Base-by-base conservation (phyloP, 2,329 filamentous ascomycete genomes). In the Penicillium hordei region DNA sequence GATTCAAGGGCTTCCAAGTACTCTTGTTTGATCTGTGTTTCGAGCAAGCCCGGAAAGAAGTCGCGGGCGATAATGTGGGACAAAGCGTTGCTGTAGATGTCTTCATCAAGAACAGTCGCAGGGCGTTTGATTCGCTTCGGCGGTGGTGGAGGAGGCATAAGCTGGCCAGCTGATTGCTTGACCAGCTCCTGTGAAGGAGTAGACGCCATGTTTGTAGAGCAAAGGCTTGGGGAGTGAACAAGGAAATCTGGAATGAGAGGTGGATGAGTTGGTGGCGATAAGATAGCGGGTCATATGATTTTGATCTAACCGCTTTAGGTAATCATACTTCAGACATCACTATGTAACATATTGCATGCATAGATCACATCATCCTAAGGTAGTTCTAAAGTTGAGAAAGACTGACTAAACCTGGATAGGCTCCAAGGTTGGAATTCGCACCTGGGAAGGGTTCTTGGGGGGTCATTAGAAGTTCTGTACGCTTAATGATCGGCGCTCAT, bases 11-110 rank as follows among this genome's bases (percentile, higher is more conserved):
- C 94, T 69, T 95, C 89, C 31, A 99, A 81, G 66, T 97, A 97
- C 68, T 99, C 94, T 72, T 92, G 88, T 73, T 97, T 92, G 0
- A 88, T 89, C 67, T 96, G 87, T 15, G 87, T 88, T 72, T 97
- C 92, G 5, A 93, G 79, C 0, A 99, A 82, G 0, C 93, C 94
- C 0, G 94, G 94, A 69, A 97, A 99, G 80, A 96, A 99, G 80
- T 99, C 94, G 64, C 94, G 87, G 10, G 91, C 91, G 62, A 99
- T 96, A 71, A 99, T 97, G 66, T 94, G 89, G 0, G 93, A 96
- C 29, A 99, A 82, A 1, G 90, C 89, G 57, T 92, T 87, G 2
- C 91, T 94, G 75, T 99, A 99, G 52, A 89, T 87, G 66, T 99
- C 93, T 81, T 99, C 94, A 73, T 96, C 91, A 29, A 99, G 84